Evolutionary conservation across 129 eudicot genomes (phyloP), one percentile per base, ranked within the genome.

Genomic region (Apium graveolens): DNA sequence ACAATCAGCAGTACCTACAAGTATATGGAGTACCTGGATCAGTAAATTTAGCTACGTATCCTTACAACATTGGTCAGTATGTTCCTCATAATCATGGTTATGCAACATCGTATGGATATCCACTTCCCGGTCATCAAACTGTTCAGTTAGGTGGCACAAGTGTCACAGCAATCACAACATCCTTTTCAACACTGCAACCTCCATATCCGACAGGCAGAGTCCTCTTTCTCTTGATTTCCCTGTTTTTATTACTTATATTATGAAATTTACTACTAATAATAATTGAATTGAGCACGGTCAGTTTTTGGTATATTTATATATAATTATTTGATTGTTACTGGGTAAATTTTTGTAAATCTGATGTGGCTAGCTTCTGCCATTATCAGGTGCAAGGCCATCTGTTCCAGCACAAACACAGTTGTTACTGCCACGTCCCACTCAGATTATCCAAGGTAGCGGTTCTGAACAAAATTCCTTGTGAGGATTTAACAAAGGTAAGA

Each of bases 1-100:
- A 91, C 88, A 88, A 85, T 66, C 98, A 94, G 85, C 98, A 91
- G 74, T 94, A 88, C 82, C 93, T 90, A 80, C 97, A 88, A 37
- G 62, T 88, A 60, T 93, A 88, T 78, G 97, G 97, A 72, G 89
- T 88, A 48, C 91, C 97, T 68, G 97, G 96, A 68, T 62, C 92
- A n/a, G 83, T 83, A 39, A 86, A 90, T 82, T 43, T 89, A 72
- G 48, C 97, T 3, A 78, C 88, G 73, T 91, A 94, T 83, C 98
- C 98, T 62, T 91, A 94, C 83, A 85, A 86, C 80, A 81, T 39
- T 79, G 85, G 90, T 82, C 96, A 91, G 81, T 80, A 86, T 44
- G 75, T 86, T 77, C 91, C 92, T 2, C 80, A 83, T 46, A 82
- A 86, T 78, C 92, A 90, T 57, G 86, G 88, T 77, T 91, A 89